Evolutionary conservation across 768 basidiomycete species (phyloP), one percentile per base, ranked within the genome.

Genomic region (Lyophyllum semitale): DNA sequence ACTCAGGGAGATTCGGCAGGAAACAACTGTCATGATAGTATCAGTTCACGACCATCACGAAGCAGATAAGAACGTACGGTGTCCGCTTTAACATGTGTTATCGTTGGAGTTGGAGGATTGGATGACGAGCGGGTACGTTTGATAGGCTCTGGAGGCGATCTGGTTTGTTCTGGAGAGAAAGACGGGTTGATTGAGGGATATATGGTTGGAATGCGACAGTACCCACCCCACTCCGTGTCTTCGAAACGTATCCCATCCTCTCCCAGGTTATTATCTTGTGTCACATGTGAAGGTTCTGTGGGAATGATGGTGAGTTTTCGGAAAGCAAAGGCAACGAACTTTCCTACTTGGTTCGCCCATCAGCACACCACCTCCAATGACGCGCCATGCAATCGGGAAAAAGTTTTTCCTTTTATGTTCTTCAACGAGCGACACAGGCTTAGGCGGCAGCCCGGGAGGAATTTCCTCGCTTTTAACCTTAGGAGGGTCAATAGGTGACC

Each of bases 341-440:
- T 7, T 18, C 53, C 29, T 27, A 61, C 57, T 60, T 37, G 62
- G 38, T 58, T 59, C 82, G 56, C 78, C 80, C 76, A 90, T 78
- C 68, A 81, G 77, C n/a, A 90, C 89, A 3, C 89, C 89, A 13
- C 89, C 89, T 0, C 89, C 87, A 48, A 91, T 87, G 12, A 91
- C 88, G 40, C 89, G 78, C 89, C 89, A 91, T 4, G 80, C 77
- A 43, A 91, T 77, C 25, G 88, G 87, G 60, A 82, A 85, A 66
- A 74, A 87, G 54, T 78, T 78, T 58, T 71, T 83, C 62, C 74
- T 68, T 38, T 63, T 68, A 57, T 66, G 71, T 29, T 75, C 74
- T 40, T 77, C 76, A 30, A 69, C 65, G 9, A 49, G 23, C 6
- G 61, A 58, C 42, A 59, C 8, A 30, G 65, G 56, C 42, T 66